These are phyloP conservation scores for Phlyctochytrium arcticum DNA, from an alignment of 192 early-diverging fungal genomes.

Conservation along the genomic window DNA sequence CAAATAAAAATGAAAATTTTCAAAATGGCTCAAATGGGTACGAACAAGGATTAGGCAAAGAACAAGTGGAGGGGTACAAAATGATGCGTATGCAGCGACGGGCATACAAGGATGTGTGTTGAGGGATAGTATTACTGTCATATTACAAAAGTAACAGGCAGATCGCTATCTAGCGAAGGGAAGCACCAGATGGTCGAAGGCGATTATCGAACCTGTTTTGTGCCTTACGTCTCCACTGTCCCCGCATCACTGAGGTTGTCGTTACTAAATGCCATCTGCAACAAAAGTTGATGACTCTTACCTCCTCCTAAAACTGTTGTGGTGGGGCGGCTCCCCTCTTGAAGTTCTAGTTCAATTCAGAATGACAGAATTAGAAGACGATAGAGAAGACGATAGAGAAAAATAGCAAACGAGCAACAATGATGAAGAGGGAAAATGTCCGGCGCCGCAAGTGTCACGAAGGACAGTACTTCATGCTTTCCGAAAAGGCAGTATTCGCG, in stretches of 20 bases:
- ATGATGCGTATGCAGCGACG: no score
- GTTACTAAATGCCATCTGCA: neutral
- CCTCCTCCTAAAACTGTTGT: neutral
- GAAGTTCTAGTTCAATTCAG: neutral
- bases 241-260: neutral
- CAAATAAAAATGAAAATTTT: no score
- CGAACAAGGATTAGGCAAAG: no score
- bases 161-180: neutral
- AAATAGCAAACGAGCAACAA: no score
- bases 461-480: neutral
- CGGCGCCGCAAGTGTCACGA: neutral
- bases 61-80: no score
- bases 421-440: no score
- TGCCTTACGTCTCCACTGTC: neutral
- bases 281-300: neutral
- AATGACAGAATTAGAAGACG: no score
- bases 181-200: neutral
- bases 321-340: neutral
- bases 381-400: no score
- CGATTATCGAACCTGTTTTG: neutral
- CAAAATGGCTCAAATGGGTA: no score
- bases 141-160: no score
- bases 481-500: neutral
- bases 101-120: no score
- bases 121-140: no score